Evolutionary conservation across 768 basidiomycete genomes (phyloP), one percentile per base, ranked within the genome.

Genomic region (Phaffia tasmanica): DNA sequence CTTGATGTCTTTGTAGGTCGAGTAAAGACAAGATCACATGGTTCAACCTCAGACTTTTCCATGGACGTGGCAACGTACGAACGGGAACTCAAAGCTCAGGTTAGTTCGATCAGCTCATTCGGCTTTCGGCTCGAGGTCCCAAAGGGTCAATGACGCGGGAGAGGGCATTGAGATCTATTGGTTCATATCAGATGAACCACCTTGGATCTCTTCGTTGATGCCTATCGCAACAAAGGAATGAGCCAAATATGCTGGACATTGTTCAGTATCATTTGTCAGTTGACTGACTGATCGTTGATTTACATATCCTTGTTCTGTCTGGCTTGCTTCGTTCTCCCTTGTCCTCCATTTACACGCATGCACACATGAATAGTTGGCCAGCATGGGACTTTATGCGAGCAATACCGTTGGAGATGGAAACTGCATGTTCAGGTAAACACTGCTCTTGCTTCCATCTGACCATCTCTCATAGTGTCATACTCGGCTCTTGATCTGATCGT

Each of bases 311-410:
- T 11, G 35, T 42, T 42, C 35, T 42, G 4, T 42, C 35, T 21
- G 59, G 11, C 32, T 49, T 23, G 56, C 25, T 49, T 32, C 56
- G 18, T n/a, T 27, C 25, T 9, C 46, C 11, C 48, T 53, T 29
- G 2, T 5, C 23, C 25, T 1, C 42, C 15, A 3, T 18, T 32
- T 54, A 3, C 1, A 19, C 51, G 42, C 11, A n/a, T 5, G 6
- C 25, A 47, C 30, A 30, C 25, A 4, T 32, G 4, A 9, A 19
- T 88, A 92, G 77, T 83, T 94, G 49, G 83, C 83, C 58, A 80
- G 83, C 6, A 78, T 90, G 62, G 89, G 89, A 2, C 80, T 93
- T 11, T 93, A 93, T 75, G 86, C 90, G n/a, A 87, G 88, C 3
- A 80, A 84, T 70, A 93, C 88, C 21, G 76, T 89, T 53, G 90